Percentiles rank a stretch among this genome's conserved stretches.
These are phyloP conservation scores for Cadophora malorum DNA, from an alignment of 2,329 filamentous ascomycete genomes.

Conservation along the genomic window DNA sequence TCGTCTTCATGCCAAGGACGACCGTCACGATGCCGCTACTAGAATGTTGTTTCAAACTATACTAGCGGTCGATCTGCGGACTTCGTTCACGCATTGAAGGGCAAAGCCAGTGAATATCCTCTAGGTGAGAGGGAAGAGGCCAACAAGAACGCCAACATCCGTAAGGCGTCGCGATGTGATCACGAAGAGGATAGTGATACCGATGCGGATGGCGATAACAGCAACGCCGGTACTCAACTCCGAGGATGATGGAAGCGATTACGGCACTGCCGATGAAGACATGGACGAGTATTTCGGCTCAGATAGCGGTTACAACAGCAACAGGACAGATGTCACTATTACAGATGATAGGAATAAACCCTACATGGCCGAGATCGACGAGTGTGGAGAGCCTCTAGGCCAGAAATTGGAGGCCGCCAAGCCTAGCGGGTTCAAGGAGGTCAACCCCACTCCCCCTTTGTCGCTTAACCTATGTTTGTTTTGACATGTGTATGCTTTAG, in stretches of 20 bases:
- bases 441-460: no score
- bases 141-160: conserved; percentile 13
- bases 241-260: conserved; percentile 7
- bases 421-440: conserved; percentile 5
- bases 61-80: conserved; percentile 37
- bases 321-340: conserved; percentile 28
- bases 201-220: conserved; percentile 12
- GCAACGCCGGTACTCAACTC: conserved; percentile 17
- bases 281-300: neutral
- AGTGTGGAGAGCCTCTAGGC: conserved; percentile 22
- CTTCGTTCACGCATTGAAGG: conserved; percentile 40
- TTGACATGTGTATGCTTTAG: neutral
- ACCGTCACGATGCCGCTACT: conserved; percentile 36
- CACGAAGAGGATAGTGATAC: conserved; percentile 18
- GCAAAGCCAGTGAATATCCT: conserved; percentile 36
- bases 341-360: conserved; percentile 27
- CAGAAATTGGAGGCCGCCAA: conserved; percentile 23
- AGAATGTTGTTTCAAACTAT: conserved; percentile 42
- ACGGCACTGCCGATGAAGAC: neutral
- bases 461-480: no score
- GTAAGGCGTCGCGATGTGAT: neutral
- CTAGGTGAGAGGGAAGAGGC: conserved; percentile 34
- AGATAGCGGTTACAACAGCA: neutral
- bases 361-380: conserved; percentile 25
- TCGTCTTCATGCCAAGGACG: no score